Conservation (phyloP, 495 filamentous ascomycete species). For the Talaromyces ruber region DNA sequence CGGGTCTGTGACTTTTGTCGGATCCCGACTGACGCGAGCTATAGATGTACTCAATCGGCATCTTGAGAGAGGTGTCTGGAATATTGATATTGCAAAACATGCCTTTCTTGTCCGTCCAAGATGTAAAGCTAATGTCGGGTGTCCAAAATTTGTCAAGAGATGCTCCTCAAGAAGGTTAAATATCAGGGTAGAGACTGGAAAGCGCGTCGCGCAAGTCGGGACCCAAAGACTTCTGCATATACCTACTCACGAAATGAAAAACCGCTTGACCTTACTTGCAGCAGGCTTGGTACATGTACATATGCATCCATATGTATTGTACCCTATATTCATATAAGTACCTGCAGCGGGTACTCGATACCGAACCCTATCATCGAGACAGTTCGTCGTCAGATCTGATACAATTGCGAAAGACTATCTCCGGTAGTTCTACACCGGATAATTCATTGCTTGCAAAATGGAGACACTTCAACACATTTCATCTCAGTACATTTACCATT, state of each 20-base stretch:
- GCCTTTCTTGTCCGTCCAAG: background rate
- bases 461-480: background rate
- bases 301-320: background rate
- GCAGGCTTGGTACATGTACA: background rate
- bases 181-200: background rate
- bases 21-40: background rate
- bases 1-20: background rate
- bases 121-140: background rate
- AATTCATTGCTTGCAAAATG: background rate
- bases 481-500: background rate
- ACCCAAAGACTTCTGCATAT: background rate
- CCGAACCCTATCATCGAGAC: background rate
- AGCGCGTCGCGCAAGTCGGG: background rate
- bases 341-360: background rate
- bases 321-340: background rate
- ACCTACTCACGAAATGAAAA: background rate
- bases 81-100: background rate
- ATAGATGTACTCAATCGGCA: background rate
- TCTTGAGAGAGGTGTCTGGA: background rate
- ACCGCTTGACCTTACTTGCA: background rate
- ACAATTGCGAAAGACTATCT: background rate
- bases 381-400: background rate
- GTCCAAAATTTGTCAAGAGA: background rate
- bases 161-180: background rate
- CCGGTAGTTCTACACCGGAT: background rate